Conservation (phyloP, 345 rosid genomes). For the Lepidium sativum region DNA sequence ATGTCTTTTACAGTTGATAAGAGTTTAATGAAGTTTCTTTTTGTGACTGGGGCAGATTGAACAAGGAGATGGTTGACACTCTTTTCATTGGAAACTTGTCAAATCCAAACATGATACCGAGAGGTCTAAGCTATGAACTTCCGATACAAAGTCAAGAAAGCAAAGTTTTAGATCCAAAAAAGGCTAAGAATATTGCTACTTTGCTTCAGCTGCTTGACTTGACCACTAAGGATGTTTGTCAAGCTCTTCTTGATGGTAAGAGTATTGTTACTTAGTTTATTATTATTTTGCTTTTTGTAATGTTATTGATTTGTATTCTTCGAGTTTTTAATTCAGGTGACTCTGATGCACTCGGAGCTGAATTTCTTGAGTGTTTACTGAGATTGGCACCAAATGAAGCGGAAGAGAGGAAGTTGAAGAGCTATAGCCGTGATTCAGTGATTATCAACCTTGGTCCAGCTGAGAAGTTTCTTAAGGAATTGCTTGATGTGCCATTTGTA, state of each 20-base stretch:
- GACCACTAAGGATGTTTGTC: constrained; percentile 82
- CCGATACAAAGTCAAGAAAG: constrained; percentile 45
- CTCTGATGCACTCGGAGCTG: constrained; percentile 67
- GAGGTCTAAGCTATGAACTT: constrained; percentile 41
- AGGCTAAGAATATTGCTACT: constrained; percentile 84
- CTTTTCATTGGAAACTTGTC: constrained; percentile 62
- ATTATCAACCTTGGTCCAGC: constrained; percentile 55
- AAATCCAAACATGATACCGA: constrained; percentile 34
- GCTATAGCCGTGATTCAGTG: constrained; percentile 50
- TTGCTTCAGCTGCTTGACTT: constrained; percentile 65
- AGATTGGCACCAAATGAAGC: constrained; percentile 81
- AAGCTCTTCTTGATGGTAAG: constrained; percentile 86
- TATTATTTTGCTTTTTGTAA: background rate
- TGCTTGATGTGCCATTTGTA: constrained; percentile 74
- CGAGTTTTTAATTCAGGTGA: constrained; percentile 41
- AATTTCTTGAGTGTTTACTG: constrained; percentile 70
- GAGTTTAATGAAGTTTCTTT: background rate
- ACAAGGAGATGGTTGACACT: constrained; percentile 86
- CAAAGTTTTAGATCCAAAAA: constrained; percentile 73
- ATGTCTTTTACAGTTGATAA: background rate
- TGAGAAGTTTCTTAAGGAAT: constrained; percentile 69
- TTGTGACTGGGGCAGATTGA: constrained; percentile 48
- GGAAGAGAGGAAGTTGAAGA: constrained; percentile 68
- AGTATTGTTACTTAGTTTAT: background rate
- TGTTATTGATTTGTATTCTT: background rate